These are phyloP conservation scores for Populus pruinosa DNA, from an alignment of 345 rosid genomes.

Conservation along the genomic window DNA sequence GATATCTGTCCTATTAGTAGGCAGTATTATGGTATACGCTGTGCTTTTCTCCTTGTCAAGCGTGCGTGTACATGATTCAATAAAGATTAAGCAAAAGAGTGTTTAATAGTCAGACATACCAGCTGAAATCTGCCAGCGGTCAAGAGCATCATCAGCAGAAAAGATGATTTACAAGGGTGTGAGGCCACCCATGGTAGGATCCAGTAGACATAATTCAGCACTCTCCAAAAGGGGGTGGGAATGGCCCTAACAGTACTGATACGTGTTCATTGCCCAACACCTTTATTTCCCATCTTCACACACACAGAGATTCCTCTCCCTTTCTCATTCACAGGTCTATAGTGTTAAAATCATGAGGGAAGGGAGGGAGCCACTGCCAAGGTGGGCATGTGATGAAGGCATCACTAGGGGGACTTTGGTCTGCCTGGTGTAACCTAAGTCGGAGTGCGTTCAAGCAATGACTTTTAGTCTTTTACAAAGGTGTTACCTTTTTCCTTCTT, in stretches of 20 bases:
- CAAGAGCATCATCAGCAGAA: slow-evolving; percentile 24
- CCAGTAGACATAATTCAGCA: slow-evolving; percentile 3
- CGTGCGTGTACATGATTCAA: slow-evolving; percentile 1
- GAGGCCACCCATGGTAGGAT: slow-evolving; percentile 22
- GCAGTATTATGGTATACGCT: background rate
- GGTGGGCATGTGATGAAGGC: slow-evolving; percentile 24
- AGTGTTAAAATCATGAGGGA: slow-evolving; percentile 25
- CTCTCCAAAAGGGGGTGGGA: background rate
- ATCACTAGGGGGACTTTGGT: slow-evolving; percentile 5
- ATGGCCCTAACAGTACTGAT: slow-evolving; percentile 7
- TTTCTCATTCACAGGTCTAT: slow-evolving; percentile 18
- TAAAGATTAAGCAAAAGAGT: slow-evolving; percentile 3
- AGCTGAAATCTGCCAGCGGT: slow-evolving; percentile 8
- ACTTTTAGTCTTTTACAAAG: slow-evolving; percentile 42
- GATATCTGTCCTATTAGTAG: background rate
- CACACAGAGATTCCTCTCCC: slow-evolving; percentile 16
- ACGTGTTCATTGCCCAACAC: background rate
- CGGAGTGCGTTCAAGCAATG: slow-evolving; percentile 46
- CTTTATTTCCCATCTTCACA: slow-evolving; percentile 15
- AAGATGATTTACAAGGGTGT: slow-evolving; percentile 9
- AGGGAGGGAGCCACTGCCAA: slow-evolving; percentile 45
- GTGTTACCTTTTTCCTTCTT: slow-evolving; percentile 30
- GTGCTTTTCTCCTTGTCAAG: background rate
- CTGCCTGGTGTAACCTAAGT: slow-evolving; percentile 23
- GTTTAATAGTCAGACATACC: slow-evolving; percentile 9